Conservation (phyloP, 768 basidiomycete genomes). For the Pulveroboletus sp. region DNA sequence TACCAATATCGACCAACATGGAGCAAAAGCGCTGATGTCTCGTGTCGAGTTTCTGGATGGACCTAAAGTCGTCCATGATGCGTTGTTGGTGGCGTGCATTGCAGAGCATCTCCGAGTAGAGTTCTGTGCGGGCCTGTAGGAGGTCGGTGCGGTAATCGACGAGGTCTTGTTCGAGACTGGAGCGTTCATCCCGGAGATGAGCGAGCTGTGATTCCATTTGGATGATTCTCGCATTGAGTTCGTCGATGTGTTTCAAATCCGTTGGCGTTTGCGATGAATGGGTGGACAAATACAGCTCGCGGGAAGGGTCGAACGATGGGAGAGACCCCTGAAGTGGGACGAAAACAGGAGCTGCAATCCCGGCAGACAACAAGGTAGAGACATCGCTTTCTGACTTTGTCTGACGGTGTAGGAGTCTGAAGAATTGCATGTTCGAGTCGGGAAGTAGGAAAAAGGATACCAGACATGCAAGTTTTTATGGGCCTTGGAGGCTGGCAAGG, state of each 20-base stretch:
- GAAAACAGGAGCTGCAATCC: slow-evolving; percentile 19
- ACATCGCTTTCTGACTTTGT: slow-evolving; percentile 46
- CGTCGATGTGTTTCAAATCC: background rate
- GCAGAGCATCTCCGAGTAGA: slow-evolving; percentile 28
- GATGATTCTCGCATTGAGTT: slow-evolving; percentile 6
- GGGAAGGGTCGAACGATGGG: slow-evolving; percentile 24
- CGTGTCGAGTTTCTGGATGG: slow-evolving; percentile 27
- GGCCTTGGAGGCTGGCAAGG: slow-evolving; percentile 17
- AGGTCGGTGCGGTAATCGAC: slow-evolving; percentile 27
- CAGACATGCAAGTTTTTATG: slow-evolving; percentile 17
- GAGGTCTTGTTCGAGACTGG: slow-evolving; percentile 26
- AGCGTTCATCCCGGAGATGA: slow-evolving; percentile 13
- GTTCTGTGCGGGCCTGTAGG: slow-evolving; percentile 27
- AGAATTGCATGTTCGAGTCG: slow-evolving; percentile 47
- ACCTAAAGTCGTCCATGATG: slow-evolving; percentile 19
- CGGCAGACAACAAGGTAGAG: slow-evolving; percentile 13
- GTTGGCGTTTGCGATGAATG: background rate
- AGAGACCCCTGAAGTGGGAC: slow-evolving; percentile 19
- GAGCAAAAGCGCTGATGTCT: slow-evolving; percentile 22
- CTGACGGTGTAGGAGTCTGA: slow-evolving; percentile 46
- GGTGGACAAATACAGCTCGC: slow-evolving; percentile 18
- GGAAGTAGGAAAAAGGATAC: background rate
- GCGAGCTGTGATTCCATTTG: slow-evolving; percentile 14
- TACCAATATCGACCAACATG: slow-evolving; percentile 27
- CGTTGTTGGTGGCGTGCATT: slow-evolving; percentile 27